Conservation (phyloP, 2,329 filamentous ascomycete genomes). For the Cladosporium sp. region DNA sequence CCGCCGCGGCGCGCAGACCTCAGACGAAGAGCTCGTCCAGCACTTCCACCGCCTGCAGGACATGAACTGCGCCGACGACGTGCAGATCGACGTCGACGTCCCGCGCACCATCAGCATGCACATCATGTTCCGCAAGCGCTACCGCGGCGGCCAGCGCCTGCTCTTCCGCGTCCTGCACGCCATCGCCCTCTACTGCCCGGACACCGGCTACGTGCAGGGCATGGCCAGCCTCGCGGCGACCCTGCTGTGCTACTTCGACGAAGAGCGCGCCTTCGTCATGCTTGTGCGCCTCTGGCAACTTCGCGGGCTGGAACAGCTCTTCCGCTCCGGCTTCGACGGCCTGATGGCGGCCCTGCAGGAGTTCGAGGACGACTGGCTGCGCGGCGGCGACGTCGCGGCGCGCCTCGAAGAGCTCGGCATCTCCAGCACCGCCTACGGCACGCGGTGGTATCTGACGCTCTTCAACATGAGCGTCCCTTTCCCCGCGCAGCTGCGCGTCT, state of each 20-base stretch:
- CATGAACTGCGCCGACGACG: constrained; percentile 75
- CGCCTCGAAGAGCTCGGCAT: constrained; percentile 76
- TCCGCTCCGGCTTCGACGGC: constrained; percentile 75
- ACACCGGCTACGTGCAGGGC: constrained; percentile 92
- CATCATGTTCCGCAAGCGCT: constrained; percentile 92
- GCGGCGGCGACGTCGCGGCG: constrained; percentile 66
- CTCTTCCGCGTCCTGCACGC: constrained; percentile 90
- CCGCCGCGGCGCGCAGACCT: constrained; percentile 51
- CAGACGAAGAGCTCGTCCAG: constrained; percentile 65
- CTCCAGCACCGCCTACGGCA: constrained; percentile 86
- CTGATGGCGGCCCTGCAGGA: constrained; percentile 80
- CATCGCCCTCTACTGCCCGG: constrained; percentile 82
- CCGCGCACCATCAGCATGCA: constrained; percentile 90
- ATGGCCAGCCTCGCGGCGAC: constrained; percentile 94
- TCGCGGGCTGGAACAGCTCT: constrained; percentile 77
- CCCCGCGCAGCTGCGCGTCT: constrained; percentile 85
- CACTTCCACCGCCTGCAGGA: constrained; percentile 67
- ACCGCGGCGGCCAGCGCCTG: constrained; percentile 84
- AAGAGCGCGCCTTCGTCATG: constrained; percentile 93
- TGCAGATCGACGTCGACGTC: constrained; percentile 95
- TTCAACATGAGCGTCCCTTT: constrained; percentile 98
- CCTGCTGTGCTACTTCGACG: constrained; percentile 91
- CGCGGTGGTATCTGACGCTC: constrained; percentile 91
- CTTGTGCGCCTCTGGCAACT: constrained; percentile 89
- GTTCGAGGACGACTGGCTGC: constrained; percentile 79